phyloP scores from a whole-genome alignment of 331 rosid genomes.

The Quercus tomentella region DNA sequence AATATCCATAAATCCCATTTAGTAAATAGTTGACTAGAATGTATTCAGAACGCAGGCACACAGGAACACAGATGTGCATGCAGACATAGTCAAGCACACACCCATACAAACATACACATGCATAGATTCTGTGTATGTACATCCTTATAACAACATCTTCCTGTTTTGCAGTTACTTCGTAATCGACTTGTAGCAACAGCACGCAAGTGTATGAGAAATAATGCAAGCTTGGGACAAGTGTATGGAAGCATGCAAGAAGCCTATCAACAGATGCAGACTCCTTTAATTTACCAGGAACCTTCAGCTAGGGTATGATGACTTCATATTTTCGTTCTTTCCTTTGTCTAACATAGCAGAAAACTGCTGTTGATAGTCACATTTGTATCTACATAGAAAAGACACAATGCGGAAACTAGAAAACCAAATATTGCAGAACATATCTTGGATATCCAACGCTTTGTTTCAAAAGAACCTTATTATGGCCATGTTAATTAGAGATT shows the following conservation, averaged over 20 bases:
- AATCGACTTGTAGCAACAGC: constrained; percentile 53
- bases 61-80: no score
- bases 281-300: constrained; percentile 49
- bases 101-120: background rate
- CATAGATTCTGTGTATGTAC: background rate
- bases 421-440: background rate
- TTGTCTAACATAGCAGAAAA: background rate
- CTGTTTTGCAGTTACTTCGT: constrained; percentile 52
- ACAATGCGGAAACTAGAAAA: background rate
- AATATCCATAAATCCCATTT: background rate
- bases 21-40: background rate
- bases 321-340: constrained; percentile 1
- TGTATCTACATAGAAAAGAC: background rate
- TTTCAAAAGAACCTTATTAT: background rate
- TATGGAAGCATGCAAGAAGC: constrained; percentile 74
- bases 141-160: constrained; percentile 2
- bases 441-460: background rate
- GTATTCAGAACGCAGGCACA: background rate
- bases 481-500: background rate
- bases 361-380: background rate
- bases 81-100: background rate
- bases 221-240: constrained; percentile 59
- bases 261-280: constrained; percentile 69
- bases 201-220: constrained; percentile 41
- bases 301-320: constrained; percentile 39